These are phyloP conservation scores for Cyberlindnera xishuangbannaensis DNA, from an alignment of 805 yeast species.

Conservation along the genomic window DNA sequence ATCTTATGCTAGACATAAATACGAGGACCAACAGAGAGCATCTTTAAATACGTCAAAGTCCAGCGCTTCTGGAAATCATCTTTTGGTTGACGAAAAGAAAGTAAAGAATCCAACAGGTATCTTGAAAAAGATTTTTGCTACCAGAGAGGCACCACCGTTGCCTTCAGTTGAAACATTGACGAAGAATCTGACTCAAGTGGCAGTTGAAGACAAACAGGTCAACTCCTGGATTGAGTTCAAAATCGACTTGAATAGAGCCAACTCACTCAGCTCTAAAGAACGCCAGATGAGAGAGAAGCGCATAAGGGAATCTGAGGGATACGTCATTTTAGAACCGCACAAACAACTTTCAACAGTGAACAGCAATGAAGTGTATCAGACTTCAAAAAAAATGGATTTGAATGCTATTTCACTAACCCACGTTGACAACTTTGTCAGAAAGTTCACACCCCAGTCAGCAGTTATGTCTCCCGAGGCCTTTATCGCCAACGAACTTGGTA, in stretches of 20 bases:
- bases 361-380: slow-evolving; percentile 39
- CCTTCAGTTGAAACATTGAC: slow-evolving; percentile 21
- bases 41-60: slow-evolving; percentile 12
- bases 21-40: slow-evolving; percentile 31
- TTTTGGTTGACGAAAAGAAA: slow-evolving; percentile 22
- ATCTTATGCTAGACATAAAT: slow-evolving; percentile 69
- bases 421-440: slow-evolving; percentile 39
- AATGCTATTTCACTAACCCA: slow-evolving; percentile 30
- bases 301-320: slow-evolving; percentile 53
- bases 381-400: slow-evolving; percentile 26
- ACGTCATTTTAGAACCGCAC: slow-evolving; percentile 59
- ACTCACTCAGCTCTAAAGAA: slow-evolving; percentile 62
- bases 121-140: slow-evolving; percentile 13
- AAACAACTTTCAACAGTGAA: slow-evolving; percentile 38
- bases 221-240: slow-evolving; percentile 47
- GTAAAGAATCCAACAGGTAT: slow-evolving; percentile 16
- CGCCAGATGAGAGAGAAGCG: slow-evolving; percentile 64
- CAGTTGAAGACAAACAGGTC: slow-evolving; percentile 35
- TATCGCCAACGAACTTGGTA: slow-evolving; percentile 46
- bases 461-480: slow-evolving; percentile 48
- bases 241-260: slow-evolving; percentile 65
- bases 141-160: slow-evolving; percentile 25
- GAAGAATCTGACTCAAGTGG: slow-evolving; percentile 12
- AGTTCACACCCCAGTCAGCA: slow-evolving; percentile 28
- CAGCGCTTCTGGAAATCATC: slow-evolving; percentile 25